Base-by-base conservation (phyloP, 148 eudicot species). In the Selenicereus undatus region DNA sequence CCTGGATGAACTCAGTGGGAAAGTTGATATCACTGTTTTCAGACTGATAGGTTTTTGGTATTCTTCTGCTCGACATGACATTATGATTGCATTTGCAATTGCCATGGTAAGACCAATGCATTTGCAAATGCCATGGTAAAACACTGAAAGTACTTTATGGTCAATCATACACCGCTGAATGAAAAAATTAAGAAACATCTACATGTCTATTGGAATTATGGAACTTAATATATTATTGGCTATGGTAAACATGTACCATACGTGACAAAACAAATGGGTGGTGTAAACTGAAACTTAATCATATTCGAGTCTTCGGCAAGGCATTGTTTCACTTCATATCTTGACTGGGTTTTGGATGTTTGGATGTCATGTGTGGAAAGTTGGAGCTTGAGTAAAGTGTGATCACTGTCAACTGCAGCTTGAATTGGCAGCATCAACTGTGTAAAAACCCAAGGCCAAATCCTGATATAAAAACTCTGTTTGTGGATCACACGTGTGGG, bases 381-480 rank as follows among this genome's bases (percentile, higher is more conserved):
- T 39, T 58, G 42, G 30, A 26, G 39, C 21, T 51, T 79, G 39
- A 81, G 29, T 50, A 62, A 35, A 35, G 20, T 79, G 71, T 20
- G 64, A 17, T 50, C n/a, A 21, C 32, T 72, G 36, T 82, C 50
- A 58, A 70, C 74, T 84, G 84, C 94, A 94, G 98, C 88, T 88
- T 94, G 82, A 94, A 94, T 82, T 94, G 97, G 98, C 97, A 94
- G 88, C 98, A 94, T 83, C 88, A 92, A 75, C 91, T 90, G 43
- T 94, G 98, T 79, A 88, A 90, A 80, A 89, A 90, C 74, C 98
- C 92, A 56, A 86, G 90, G 85, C 88, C 90, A 30, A 89, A 92
- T 85, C 98, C 98, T 20, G 91, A 92, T 80, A 91, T 92, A 50
- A 89, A 89, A 79, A 94, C 98, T 26, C 87, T 94, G 50, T 92